Conservation (phyloP, 208 protist genomes). For the Crithidia sp. region DNA sequence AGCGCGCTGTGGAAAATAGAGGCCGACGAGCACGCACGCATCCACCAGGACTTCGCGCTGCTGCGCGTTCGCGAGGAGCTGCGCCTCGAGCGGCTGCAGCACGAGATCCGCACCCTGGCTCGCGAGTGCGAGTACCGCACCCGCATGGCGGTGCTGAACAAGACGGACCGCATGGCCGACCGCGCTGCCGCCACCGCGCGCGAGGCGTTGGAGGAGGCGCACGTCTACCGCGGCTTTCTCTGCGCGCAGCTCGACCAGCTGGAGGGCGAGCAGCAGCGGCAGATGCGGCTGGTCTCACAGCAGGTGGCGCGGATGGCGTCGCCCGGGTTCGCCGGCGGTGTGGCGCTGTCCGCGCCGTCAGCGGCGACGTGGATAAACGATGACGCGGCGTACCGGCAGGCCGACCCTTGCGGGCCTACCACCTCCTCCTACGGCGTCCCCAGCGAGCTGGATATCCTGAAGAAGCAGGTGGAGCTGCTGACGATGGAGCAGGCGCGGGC, state of each 20-base stretch:
- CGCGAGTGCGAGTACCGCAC: constrained; percentile 53
- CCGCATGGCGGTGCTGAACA: constrained; percentile 31
- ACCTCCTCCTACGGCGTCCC: constrained; percentile 22
- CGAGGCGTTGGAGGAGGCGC: constrained; percentile 43
- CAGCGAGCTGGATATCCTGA: constrained; percentile 54
- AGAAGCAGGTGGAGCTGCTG: constrained; percentile 59
- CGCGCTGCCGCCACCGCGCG: constrained; percentile 32
- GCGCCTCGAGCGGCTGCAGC: constrained; percentile 48
- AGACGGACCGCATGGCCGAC: constrained; percentile 31
- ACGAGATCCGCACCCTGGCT: constrained; percentile 52
- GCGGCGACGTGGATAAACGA: constrained; percentile 1
- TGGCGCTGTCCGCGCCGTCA: neutral
- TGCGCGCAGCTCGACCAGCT: constrained; percentile 31
- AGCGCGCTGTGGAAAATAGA: constrained; percentile 12
- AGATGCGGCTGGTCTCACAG: constrained; percentile 31
- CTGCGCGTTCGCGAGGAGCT: constrained; percentile 41
- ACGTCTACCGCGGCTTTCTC: constrained; percentile 40
- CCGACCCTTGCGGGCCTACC: neutral
- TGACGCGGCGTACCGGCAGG: neutral
- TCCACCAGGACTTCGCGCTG: constrained; percentile 36
- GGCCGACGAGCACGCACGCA: constrained; percentile 27
- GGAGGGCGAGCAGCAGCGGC: constrained; percentile 36
- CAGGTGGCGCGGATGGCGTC: constrained; percentile 15
- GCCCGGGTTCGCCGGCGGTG: neutral
- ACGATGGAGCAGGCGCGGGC: constrained; percentile 51